Evolutionary conservation across 2,329 filamentous ascomycete species (phyloP).

Genomic region (Pseudocercospora eumusae): DNA sequence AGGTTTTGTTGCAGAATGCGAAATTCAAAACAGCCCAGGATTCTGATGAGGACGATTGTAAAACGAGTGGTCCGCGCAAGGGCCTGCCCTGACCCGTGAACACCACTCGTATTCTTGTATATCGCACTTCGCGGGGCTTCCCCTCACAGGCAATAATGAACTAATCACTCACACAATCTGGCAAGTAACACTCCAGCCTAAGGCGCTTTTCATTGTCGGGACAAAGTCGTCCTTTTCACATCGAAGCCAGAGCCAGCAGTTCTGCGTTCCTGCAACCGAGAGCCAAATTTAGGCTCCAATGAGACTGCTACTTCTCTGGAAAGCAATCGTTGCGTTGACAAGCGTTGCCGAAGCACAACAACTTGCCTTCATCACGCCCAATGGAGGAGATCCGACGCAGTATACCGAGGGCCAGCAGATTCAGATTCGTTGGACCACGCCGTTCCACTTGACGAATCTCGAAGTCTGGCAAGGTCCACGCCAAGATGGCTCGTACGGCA

Average conservation of each 20-base stretch:
- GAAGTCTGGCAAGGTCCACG: constrained; percentile 21
- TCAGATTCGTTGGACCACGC: constrained; percentile 13
- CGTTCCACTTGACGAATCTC: constrained; percentile 18
- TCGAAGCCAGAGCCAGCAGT: neutral
- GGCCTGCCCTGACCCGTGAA: neutral
- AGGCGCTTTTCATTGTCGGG: neutral
- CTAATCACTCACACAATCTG: neutral
- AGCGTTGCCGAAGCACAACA: neutral
- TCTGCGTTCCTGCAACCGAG: neutral
- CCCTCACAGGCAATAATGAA: neutral
- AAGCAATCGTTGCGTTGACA: neutral
- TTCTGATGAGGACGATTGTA: neutral
- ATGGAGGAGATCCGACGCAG: constrained; percentile 14
- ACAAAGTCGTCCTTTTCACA: neutral
- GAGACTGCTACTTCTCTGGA: neutral
- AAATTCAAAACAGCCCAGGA: neutral
- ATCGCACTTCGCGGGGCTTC: neutral
- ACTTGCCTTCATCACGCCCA: constrained; percentile 2
- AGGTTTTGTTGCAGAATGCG: neutral
- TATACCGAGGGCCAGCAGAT: constrained; percentile 14
- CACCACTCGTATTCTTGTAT: neutral
- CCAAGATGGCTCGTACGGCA: constrained; percentile 15
- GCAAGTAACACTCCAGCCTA: neutral
- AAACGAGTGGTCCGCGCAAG: neutral
- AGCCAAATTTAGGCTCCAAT: neutral